phyloP scores from a whole-genome alignment of 306 rosid species.

The Sicyos baderoa region DNA sequence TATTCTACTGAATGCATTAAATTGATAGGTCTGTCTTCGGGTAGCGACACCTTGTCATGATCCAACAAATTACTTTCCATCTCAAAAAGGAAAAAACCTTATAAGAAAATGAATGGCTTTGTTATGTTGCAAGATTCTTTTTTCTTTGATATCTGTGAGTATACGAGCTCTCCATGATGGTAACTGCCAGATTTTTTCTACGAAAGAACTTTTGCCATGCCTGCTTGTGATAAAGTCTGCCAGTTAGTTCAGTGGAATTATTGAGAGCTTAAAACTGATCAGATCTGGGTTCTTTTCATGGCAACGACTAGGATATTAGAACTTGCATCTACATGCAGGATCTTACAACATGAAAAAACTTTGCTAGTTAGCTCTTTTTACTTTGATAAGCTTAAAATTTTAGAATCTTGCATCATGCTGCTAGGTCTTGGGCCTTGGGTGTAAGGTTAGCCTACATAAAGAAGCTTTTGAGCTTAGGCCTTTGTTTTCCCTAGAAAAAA shows the following conservation, averaged over 20 bases:
- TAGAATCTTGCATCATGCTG: not conserved
- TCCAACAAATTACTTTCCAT: not conserved
- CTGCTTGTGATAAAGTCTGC: not conserved
- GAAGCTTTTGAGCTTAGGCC: not conserved
- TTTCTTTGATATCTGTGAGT: no score
- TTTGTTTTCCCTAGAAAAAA: not conserved
- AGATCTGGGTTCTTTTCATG: not conserved
- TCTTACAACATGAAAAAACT: not conserved
- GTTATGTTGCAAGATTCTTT: not conserved
- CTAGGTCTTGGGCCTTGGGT: not conserved
- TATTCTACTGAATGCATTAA: not conserved
- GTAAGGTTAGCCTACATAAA: not conserved
- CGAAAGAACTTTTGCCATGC: not conserved
- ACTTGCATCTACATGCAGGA: not conserved
- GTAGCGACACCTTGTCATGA: not conserved
- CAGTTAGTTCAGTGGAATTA: not conserved
- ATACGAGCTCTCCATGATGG: no score
- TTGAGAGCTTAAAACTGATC: not conserved
- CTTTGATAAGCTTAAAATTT: not conserved
- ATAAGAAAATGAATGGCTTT: not conserved
- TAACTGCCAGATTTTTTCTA: not conserved
- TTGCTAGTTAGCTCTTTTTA: not conserved
- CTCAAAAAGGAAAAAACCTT: not conserved
- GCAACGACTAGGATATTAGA: not conserved
- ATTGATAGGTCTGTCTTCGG: not conserved